phyloP scores from a whole-genome alignment of 495 filamentous ascomycete genomes.

The Podospora sp. region DNA sequence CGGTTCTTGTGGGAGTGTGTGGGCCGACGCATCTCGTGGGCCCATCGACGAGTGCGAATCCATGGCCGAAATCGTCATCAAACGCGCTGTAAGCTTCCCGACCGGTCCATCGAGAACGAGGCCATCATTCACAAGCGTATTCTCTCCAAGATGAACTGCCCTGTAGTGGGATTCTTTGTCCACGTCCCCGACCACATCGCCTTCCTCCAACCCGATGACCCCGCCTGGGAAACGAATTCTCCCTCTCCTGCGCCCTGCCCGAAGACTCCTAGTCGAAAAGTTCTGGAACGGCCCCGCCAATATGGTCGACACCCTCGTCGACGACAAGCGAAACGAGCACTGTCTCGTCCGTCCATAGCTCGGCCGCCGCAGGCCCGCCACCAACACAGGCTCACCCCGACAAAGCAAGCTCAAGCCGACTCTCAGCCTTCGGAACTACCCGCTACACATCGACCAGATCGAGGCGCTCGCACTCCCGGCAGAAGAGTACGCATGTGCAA shows the following conservation, averaged over 20 bases:
- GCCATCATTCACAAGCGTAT: conserved; percentile 21
- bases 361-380: too few relatives aligned
- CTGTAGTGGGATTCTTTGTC: background rate
- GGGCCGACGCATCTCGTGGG: background rate
- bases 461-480: conserved; percentile 39
- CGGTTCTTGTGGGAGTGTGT: conserved; percentile 23
- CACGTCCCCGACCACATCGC: conserved; percentile 16
- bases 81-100: conserved; percentile 19
- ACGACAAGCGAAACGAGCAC: too few relatives aligned
- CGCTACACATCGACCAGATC: conserved; percentile 53
- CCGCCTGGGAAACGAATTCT: conserved; percentile 43
- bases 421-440: conserved; percentile 51
- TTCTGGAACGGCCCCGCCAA: conserved; percentile 38
- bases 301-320: background rate
- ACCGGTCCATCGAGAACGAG: conserved; percentile 22
- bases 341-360: too few relatives aligned
- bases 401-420: conserved; percentile 27
- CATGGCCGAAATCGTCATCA: background rate
- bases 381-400: too few relatives aligned
- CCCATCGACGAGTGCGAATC: background rate
- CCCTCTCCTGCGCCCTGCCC: conserved; percentile 31
- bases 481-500: conserved; percentile 29
- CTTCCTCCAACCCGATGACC: background rate
- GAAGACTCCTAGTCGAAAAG: conserved; percentile 30
- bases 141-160: conserved; percentile 8